A percentile compares a stretch with the other conserved stretches of the same genome.
These are phyloP conservation scores for Fallopia convolvulus DNA, from an alignment of 148 eudicot species.

Conservation along the genomic window DNA sequence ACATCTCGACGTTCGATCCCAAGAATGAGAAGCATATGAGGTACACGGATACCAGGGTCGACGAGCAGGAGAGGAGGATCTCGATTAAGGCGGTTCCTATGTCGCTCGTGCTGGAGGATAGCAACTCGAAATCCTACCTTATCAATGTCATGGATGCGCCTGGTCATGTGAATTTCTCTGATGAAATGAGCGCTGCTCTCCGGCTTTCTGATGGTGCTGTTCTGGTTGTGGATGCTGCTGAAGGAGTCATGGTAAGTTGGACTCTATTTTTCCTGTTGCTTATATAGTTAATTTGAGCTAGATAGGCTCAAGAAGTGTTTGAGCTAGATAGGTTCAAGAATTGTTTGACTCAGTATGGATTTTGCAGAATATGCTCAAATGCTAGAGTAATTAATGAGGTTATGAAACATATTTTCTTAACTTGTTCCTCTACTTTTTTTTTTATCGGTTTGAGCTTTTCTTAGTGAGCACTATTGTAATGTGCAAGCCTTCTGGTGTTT, in stretches of 20 bases:
- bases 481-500: background rate
- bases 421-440: background rate
- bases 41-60: constrained; percentile 93
- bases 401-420: background rate
- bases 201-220: constrained; percentile 99
- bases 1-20: constrained; percentile 73
- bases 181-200: constrained; percentile 97
- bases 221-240: constrained; percentile 93
- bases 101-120: constrained; percentile 96
- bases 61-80: constrained; percentile 96
- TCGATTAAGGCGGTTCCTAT: constrained; percentile 94
- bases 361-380: background rate
- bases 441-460: background rate
- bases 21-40: constrained; percentile 96
- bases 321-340: too few relatives aligned
- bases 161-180: constrained; percentile 94
- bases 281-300: background rate
- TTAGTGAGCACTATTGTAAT: background rate
- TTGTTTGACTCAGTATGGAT: background rate
- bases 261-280: background rate
- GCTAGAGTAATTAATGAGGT: background rate
- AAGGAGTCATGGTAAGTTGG: constrained; percentile 83
- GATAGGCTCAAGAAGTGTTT: background rate
- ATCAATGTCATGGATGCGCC: constrained; percentile 95
- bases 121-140: constrained; percentile 77